Evolutionary conservation across 768 basidiomycete genomes (phyloP), one percentile per base, ranked within the genome.

Genomic region (Boletales sp.): DNA sequence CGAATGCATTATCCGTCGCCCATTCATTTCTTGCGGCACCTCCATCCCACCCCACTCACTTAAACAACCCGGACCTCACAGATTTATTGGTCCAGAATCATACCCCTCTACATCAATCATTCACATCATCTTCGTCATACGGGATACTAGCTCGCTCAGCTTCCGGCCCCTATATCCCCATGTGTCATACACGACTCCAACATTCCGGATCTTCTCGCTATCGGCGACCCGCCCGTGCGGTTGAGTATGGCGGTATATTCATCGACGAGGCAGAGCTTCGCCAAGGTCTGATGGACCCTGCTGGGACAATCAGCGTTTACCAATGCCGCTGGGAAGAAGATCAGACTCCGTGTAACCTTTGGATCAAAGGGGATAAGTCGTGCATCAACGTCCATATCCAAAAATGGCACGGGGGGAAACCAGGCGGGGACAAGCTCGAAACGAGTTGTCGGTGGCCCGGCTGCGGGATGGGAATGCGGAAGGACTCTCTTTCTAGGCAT

Each of bases 401-500:
- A 30, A 52, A 33, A 41, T 63, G 61, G 53, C 58, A 63, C 2
- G 46, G 55, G 39, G 49, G 44, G 7, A 37, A 38, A 37, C 37
- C 39, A 1, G 49, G 51, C 2, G 44, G 45, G 5, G 57, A 59
- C 33, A 62, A 59, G 17, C 14, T 13, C 6, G 9, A 32, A 14
- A 18, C n/a, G 6, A 9, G 21, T 4, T 61, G 59, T 37, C 41
- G 41, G 14, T 60, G 59, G 59, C 41, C 42, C 0, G 21, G n/a
- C 14, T 63, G 64, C 17, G 44, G 37, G 1, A 46, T 45, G 39
- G 32, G 4, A 2, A 66, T 66, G 58, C 19, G 47, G 12, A 66
- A 61, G 33, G 62, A 64, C 21, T 25, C 60, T 17, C 34, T 63
- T 8, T 34, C 41, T 4, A 44, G 63, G 2, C 61, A 65, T 4